Base-by-base conservation (phyloP, 805 yeast species). In the Starmerella gropengiesseri region DNA sequence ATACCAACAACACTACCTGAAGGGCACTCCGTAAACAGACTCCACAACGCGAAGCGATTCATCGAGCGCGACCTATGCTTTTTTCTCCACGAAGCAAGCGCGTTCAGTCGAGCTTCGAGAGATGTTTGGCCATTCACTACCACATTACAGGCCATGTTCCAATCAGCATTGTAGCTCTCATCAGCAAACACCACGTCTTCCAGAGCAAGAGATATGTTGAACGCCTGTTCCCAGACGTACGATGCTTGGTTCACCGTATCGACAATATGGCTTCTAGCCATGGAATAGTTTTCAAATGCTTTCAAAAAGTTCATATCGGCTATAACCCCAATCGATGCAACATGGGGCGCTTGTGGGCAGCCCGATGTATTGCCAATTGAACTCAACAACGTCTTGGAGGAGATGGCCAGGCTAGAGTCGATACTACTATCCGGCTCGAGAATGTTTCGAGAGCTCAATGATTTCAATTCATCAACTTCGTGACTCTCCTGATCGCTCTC, bases 31-130 rank as follows among this genome's bases (percentile, higher is more conserved):
- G 67, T 62, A 34, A 62, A 41, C 18, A 63, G 47, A 2, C 59
- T 43, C 67, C 67, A 63, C 13, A 61, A 49, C 0, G 65, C 67
- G 16, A 60, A 44, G 8, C 59, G 58, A 36, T 62, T 65, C 17
- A 49, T 50, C 13, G 50, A 23, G 4, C 57, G 44, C 7, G 37
- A 22, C 13, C 20, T 4, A 9, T 31, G 35, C 5, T 12, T 3
- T 4, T 35, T 37, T 21, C 67, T 39, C 67, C 67, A 63, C 9
- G 39, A 19, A 1, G 64, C 51, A 31, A 63, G 51, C 5, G 44
- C 46, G 7, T 50, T 44, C 20, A 63, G 51, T 3, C 66, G 54
- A 30, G 50, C 51, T 9, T 53, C 41, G 18, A 62, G 48, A 2
- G 55, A 40, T 14, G 22, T 21, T 17, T 31, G 12, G 17, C 32